These are phyloP conservation scores for Backusella psychrophila DNA, from an alignment of 192 early-diverging fungal species.

Conservation along the genomic window DNA sequence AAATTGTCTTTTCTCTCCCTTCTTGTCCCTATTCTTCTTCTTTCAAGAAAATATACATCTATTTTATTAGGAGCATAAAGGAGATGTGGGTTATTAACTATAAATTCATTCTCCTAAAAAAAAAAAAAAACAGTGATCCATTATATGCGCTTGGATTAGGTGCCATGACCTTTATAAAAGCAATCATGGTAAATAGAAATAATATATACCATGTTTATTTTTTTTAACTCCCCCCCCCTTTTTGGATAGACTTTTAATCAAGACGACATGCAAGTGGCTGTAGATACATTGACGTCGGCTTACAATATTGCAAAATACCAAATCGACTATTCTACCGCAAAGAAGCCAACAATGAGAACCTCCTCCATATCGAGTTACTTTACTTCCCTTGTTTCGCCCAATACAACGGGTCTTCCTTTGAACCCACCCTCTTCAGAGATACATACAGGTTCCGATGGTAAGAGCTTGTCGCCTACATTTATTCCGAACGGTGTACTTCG, in stretches of 20 bases:
- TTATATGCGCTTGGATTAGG: constrained; percentile 49
- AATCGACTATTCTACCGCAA: constrained; percentile 28
- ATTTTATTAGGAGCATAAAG: background rate
- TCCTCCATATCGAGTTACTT: constrained; percentile 35
- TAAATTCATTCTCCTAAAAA: background rate
- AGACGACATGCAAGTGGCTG: constrained; percentile 43
- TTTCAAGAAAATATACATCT: background rate
- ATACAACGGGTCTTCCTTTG: background rate
- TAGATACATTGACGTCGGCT: constrained; percentile 36
- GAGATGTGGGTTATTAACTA: background rate
- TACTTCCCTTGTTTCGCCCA: background rate
- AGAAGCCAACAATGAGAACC: constrained; percentile 27
- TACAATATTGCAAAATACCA: constrained; percentile 43
- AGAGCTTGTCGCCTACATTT: constrained; percentile 7
- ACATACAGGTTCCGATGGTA: constrained; percentile 9
- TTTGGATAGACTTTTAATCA: constrained; percentile 42
- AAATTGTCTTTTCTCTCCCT: background rate
- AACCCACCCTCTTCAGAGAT: constrained; percentile 8
- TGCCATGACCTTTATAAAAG: constrained; percentile 41
- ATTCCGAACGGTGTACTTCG: constrained; percentile 43
- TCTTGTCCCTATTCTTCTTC: background rate
- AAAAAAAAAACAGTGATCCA: constrained; percentile 29
- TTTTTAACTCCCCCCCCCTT: background rate
- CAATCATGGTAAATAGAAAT: constrained; percentile 28
- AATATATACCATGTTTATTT: background rate